Evolutionary conservation across 345 rosid species (phyloP), one percentile per base, ranked within the genome.

Genomic region (Linum lewisii): DNA sequence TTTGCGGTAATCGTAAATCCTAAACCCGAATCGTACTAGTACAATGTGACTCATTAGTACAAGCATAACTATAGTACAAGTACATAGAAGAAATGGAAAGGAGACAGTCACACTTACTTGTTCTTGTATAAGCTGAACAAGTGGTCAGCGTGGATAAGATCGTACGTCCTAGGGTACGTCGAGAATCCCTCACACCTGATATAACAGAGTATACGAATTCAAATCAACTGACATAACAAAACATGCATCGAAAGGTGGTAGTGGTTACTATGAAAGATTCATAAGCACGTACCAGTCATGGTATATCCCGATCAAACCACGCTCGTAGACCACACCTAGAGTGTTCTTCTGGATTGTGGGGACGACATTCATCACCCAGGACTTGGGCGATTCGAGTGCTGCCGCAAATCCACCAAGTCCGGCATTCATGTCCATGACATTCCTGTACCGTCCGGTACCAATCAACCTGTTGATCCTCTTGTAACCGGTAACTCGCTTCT

Each of bases 111-210:
- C 51, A 59, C 84, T 70, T 74, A 82, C 97, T 34, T 78, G 73
- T 84, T 73, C 63, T 85, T 73, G 69, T 89, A 87, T 83, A 89
- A 60, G 81, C 92, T 80, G 60, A 89, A 87, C 50, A 93, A 60
- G 60, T 90, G 87, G 68, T 38, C 80, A 18, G 99, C 97, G 24
- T 93, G 99, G 64, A 93, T 89, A 53, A 93, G 68, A 63, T 93
- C 99, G 25, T 87, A 89, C 44, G 97, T 85, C 75, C 99, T 93
- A 4, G 99, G 99, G 72, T 93, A 93, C 24, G 97, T 89, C 45
- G 99, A 93, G 79, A 93, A 93, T 19, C 95, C 99, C 81, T 93
- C 99, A 64, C 99, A 89, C 99, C 97, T 93, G 76, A 60, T 66
- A 71, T 50, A 62, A 69, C 20, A 54, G 21, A 58, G 51, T 21